Percentiles rank a stretch among this genome's conserved stretches.
These are phyloP conservation scores for Pulveroboletus sp. DNA, from an alignment of 768 basidiomycete species.

Conservation along the genomic window DNA sequence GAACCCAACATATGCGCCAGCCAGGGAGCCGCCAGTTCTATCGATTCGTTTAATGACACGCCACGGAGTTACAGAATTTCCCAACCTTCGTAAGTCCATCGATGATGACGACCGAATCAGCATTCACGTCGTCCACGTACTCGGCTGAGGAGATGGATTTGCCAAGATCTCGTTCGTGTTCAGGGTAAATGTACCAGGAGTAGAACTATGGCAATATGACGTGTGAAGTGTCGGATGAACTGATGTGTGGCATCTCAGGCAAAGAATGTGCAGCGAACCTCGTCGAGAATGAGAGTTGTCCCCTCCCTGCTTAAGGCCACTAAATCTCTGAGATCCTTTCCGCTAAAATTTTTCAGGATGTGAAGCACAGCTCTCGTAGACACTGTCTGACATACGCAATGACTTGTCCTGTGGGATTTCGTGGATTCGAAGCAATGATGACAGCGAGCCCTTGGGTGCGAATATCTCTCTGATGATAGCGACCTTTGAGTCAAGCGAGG, in stretches of 20 bases:
- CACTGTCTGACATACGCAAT: constrained; percentile 43
- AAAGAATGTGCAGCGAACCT: constrained; percentile 42
- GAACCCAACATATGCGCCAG: constrained; percentile 91
- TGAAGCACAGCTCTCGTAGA: constrained; percentile 6
- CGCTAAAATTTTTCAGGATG: constrained; percentile 37
- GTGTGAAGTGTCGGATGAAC: neutral
- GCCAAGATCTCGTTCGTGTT: constrained; percentile 67
- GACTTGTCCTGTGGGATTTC: constrained; percentile 94
- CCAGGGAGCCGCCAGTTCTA: constrained; percentile 95
- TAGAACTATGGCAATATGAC: constrained; percentile 57
- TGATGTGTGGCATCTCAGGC: neutral
- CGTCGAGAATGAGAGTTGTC: constrained; percentile 81
- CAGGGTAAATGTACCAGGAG: constrained; percentile 92
- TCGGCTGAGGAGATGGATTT: constrained; percentile 77
- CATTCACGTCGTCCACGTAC: constrained; percentile 83
- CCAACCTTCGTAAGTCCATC: constrained; percentile 87
- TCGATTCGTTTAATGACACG: constrained; percentile 7
- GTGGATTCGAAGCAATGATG: constrained; percentile 88
- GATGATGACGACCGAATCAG: constrained; percentile 79
- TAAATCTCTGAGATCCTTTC: constrained; percentile 76
- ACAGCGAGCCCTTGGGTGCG: constrained; percentile 78
- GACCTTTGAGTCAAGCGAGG: neutral
- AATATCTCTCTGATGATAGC: constrained; percentile 59
- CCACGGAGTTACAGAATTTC: neutral
- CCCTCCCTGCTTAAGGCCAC: constrained; percentile 69